These are phyloP conservation scores for Acrocalymma vagum DNA, from an alignment of 2,329 filamentous ascomycete species.

Conservation along the genomic window DNA sequence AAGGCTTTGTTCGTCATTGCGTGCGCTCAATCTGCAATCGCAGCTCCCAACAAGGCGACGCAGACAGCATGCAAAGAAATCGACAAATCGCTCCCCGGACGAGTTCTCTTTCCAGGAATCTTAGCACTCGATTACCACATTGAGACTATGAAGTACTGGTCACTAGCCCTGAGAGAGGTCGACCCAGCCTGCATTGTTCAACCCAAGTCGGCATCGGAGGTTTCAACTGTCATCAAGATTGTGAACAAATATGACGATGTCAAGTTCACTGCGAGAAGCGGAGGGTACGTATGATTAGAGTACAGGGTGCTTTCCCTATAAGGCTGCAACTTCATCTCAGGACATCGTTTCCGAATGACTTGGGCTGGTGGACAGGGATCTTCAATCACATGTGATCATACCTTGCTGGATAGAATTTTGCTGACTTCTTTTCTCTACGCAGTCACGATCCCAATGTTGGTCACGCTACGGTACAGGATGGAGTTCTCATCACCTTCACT, in stretches of 20 bases:
- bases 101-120: conserved; percentile 23
- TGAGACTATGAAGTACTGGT: conserved; percentile 33
- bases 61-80: conserved; percentile 27
- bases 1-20: no score
- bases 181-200: conserved; percentile 35
- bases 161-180: conserved; percentile 22
- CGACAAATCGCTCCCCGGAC: conserved; percentile 24
- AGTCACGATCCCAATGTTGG: conserved; percentile 50
- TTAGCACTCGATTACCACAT: conserved; percentile 24
- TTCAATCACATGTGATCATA: not conserved
- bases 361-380: no score
- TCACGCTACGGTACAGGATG: conserved; percentile 45
- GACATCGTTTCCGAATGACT: no score
- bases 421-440: no score
- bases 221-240: conserved; percentile 31
- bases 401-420: not conserved
- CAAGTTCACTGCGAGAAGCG: conserved; percentile 34
- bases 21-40: conserved; percentile 7
- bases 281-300: no score
- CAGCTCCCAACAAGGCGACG: conserved; percentile 24
- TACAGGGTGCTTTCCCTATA: no score
- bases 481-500: conserved; percentile 48
- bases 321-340: conserved; percentile 1
- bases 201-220: conserved; percentile 30
- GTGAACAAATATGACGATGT: conserved; percentile 29